These are phyloP conservation scores for Botrytis medusae DNA, from an alignment of 2,329 filamentous ascomycete species.

Conservation along the genomic window DNA sequence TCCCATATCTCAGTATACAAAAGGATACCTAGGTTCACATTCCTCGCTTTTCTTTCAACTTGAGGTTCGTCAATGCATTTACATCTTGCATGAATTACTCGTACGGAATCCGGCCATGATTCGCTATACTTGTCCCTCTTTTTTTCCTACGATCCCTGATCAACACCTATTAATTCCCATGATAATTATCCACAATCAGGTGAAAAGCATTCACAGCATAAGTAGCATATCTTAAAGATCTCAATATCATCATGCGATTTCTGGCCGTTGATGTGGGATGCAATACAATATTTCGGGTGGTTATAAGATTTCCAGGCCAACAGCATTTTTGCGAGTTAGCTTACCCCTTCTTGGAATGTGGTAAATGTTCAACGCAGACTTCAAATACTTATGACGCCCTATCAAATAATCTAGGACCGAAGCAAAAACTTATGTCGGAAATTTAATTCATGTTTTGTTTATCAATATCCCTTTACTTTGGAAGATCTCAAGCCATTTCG, in stretches of 20 bases:
- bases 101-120: not conserved
- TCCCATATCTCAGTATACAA: too few relatives aligned
- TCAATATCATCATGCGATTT: not conserved
- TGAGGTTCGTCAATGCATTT: constrained; percentile 3
- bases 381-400: not conserved
- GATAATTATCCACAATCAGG: not conserved
- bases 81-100: constrained; percentile 4
- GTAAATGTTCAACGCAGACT: not conserved
- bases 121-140: not conserved
- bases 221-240: constrained; percentile 1
- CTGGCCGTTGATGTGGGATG: not conserved
- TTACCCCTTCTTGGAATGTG: constrained; percentile 4
- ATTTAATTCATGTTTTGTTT: not conserved
- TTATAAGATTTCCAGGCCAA: not conserved
- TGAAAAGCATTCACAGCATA: not conserved
- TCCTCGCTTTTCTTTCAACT: not conserved
- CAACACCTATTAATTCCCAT: not conserved
- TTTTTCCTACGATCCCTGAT: constrained; percentile 10
- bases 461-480: not conserved
- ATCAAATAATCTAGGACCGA: not conserved
- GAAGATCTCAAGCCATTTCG: not conserved
- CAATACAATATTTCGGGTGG: not conserved
- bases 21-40: not conserved
- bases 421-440: not conserved
- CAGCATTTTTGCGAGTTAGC: not conserved